A percentile compares a stretch with the other conserved stretches of the same genome.
phyloP scores from a whole-genome alignment of 139 green algal species.

The Chlamydomonas sphaeroides region DNA sequence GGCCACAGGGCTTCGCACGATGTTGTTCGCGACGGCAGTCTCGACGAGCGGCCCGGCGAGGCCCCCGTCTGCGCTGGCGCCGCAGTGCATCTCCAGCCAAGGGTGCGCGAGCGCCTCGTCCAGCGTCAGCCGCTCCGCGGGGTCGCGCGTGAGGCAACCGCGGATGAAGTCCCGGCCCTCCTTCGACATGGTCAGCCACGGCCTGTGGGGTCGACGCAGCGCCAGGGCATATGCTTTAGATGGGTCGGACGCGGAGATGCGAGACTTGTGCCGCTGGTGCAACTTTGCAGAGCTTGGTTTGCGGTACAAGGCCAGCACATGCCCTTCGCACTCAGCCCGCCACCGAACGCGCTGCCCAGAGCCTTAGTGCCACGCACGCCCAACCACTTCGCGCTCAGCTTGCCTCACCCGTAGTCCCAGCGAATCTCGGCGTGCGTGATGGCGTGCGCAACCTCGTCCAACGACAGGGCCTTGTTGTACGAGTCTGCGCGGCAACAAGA shows the following conservation, averaged over 20 bases:
- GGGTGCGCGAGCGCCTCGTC: constrained; percentile 59
- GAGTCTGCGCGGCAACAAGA: too few relatives aligned
- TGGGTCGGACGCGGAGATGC: too few relatives aligned
- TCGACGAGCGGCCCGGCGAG: constrained; percentile 24
- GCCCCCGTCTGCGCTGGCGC: background rate
- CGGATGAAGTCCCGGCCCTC: constrained; percentile 56
- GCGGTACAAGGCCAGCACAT: too few relatives aligned
- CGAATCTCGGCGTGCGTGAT: constrained; percentile 39
- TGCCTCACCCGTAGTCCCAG: constrained; percentile 55
- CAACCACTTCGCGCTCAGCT: too few relatives aligned
- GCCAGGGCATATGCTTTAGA: too few relatives aligned
- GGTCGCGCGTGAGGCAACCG: constrained; percentile 55
- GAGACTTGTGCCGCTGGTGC: too few relatives aligned
- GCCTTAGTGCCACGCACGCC: too few relatives aligned
- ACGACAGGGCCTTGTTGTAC: constrained; percentile 34
- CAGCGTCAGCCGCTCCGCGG: constrained; percentile 45
- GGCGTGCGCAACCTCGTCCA: constrained; percentile 55
- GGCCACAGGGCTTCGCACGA: background rate
- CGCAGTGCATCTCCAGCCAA: constrained; percentile 45
- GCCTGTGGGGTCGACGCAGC: too few relatives aligned
- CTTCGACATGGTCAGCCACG: constrained; percentile 56
- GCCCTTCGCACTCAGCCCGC: too few relatives aligned
- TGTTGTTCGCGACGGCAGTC: constrained; percentile 13
- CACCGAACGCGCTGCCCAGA: too few relatives aligned
- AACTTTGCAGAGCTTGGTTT: too few relatives aligned